Evolutionary conservation across 805 yeast genomes (phyloP).

Genomic region (Metahyphopichia silvanorum): DNA sequence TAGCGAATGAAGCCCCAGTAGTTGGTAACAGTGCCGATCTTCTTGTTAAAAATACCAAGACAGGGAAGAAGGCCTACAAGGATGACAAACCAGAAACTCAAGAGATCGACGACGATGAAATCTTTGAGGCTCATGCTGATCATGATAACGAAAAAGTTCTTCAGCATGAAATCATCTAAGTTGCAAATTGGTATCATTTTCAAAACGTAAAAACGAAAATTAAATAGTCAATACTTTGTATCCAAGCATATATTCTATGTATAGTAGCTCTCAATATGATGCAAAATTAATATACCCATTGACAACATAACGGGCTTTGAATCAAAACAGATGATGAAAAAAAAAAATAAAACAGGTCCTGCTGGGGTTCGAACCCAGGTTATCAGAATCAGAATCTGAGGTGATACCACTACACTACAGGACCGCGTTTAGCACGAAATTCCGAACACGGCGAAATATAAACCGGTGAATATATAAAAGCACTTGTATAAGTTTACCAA

Average conservation of each 20-base stretch:
- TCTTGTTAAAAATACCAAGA: no score
- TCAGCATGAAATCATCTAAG: no score
- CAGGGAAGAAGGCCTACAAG: conserved; percentile 7
- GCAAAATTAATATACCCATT: neutral
- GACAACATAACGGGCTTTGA: conserved; percentile 1
- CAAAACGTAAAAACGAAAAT: no score
- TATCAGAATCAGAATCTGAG: conserved; percentile 32
- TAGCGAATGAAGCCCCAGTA: conserved; percentile 42
- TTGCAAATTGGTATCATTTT: no score
- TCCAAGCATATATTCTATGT: neutral
- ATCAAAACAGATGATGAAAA: neutral
- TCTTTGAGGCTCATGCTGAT: conserved; percentile 4
- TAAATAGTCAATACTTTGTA: no score
- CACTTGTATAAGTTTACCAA: no score
- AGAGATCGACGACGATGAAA: conserved; percentile 3
- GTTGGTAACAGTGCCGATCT: conserved; percentile 40
- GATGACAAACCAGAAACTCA: conserved; percentile 3
- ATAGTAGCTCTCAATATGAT: neutral
- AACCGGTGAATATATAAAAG: no score
- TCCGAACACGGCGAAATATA: no score
- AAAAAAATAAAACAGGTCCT: conserved; percentile 15
- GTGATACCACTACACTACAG: conserved; percentile 34
- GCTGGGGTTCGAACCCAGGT: conserved; percentile 36
- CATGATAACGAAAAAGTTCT: conserved; percentile 2
- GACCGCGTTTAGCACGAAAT: conserved; percentile 15